A percentile compares a stretch with the other conserved stretches of the same genome.
These are phyloP conservation scores for Malus sieversii DNA, from an alignment of 306 rosid species.

Conservation along the genomic window DNA sequence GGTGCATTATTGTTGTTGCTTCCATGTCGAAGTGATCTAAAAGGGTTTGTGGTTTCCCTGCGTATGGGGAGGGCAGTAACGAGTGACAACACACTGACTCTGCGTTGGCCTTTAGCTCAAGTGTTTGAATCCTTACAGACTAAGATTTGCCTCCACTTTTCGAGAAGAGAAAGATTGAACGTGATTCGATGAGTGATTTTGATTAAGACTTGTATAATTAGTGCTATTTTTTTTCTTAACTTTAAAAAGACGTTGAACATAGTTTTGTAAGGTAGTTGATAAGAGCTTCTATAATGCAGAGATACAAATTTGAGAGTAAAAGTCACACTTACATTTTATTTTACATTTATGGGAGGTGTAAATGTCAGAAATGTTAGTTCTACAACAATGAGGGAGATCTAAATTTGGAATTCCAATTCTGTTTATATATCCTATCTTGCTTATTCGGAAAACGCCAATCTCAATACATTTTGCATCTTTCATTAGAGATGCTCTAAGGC, in stretches of 20 bases:
- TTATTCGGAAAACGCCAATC: too few species aligned
- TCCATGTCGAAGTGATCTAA: background rate
- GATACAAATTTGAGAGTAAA: too few species aligned
- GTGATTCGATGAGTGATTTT: background rate
- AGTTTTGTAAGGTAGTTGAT: background rate
- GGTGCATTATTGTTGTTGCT: background rate
- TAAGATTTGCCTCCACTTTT: slow-evolving; percentile 20
- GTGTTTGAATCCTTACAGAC: background rate
- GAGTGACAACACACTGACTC: too few species aligned
- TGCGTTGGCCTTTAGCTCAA: background rate
- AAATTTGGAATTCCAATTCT: too few species aligned
- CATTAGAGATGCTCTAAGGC: too few species aligned
- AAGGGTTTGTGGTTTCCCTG: background rate
- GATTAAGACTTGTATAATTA: background rate
- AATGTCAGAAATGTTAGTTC: too few species aligned
- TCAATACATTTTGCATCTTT: too few species aligned
- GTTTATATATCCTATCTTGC: too few species aligned
- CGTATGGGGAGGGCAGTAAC: background rate
- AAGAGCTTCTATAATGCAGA: too few species aligned
- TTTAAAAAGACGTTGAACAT: background rate
- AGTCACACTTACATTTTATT: too few species aligned
- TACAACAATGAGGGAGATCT: too few species aligned
- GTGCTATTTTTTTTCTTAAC: background rate
- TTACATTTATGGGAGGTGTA: too few species aligned
- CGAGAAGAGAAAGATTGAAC: slow-evolving; percentile 9